A percentile compares a stretch with the other conserved stretches of the same genome.
These are phyloP conservation scores for Tetrahymena thermophila DNA, from an alignment of 73 alveolate species.

Conservation along the genomic window DNA sequence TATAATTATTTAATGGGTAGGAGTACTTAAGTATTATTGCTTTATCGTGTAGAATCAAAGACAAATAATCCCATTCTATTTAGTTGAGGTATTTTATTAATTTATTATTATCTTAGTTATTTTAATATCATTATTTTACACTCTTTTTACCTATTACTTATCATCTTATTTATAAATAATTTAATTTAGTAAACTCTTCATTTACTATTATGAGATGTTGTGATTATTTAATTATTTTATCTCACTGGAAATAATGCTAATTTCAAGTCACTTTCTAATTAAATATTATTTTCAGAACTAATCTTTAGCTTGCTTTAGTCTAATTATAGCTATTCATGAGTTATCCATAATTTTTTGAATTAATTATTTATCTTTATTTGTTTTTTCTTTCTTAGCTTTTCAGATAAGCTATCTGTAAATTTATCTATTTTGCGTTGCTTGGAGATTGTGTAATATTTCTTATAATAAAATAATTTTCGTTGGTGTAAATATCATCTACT, in stretches of 20 bases:
- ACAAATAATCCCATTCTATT: neutral
- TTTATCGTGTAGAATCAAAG: neutral
- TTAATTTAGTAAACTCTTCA: neutral
- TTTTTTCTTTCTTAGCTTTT: too few species aligned
- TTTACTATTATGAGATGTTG: neutral
- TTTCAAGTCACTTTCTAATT: neutral
- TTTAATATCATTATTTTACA: neutral
- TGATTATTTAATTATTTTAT: too few species aligned
- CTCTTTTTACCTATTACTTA: neutral
- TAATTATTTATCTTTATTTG: neutral
- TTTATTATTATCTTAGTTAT: neutral
- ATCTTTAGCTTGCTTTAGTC: neutral
- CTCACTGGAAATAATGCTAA: neutral
- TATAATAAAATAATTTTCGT: too few species aligned
- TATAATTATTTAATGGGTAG: neutral
- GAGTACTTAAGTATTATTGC: neutral
- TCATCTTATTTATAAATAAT: neutral
- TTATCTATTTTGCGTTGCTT: neutral
- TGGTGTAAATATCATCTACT: neutral
- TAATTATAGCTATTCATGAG: neutral
- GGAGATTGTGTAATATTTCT: neutral
- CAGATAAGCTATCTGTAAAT: neutral
- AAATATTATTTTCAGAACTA: neutral
- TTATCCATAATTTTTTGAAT: neutral
- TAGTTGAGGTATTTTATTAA: neutral